Conservation (phyloP, 108 stramenopile species). For the Schizochytrium sp. region DNA sequence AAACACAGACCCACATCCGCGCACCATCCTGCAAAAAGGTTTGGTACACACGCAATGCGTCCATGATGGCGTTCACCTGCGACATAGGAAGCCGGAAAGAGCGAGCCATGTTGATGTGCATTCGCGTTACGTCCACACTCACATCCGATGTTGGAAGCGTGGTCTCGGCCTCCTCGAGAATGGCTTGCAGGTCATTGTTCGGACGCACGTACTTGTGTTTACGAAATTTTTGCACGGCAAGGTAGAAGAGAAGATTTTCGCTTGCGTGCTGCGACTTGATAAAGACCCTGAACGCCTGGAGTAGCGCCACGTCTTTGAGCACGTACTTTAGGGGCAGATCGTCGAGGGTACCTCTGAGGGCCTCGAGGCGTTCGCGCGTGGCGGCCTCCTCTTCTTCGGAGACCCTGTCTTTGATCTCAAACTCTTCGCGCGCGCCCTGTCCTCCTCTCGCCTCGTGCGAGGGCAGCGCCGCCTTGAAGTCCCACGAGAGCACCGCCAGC, state of each 20-base stretch:
- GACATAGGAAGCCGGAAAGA: not conserved
- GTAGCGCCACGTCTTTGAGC: not conserved
- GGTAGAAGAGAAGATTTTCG: not conserved
- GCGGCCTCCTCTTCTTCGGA: not conserved
- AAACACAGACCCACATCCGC: not conserved
- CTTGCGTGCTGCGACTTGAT: not conserved
- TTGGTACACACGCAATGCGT: not conserved
- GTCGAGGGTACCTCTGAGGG: not conserved
- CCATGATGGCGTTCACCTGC: not conserved
- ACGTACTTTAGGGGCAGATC: not conserved
- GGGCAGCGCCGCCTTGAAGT: too few species aligned
- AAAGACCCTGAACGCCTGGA: not conserved
- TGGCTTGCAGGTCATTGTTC: not conserved
- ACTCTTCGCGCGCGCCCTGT: too few species aligned
- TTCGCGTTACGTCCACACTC: not conserved
- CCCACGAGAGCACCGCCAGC: too few species aligned
- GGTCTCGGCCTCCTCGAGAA: not conserved
- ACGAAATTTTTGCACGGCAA: not conserved
- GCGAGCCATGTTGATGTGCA: conserved; percentile 14
- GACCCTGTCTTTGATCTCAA: too few species aligned
- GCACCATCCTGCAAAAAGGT: conserved; percentile 7
- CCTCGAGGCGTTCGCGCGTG: not conserved
- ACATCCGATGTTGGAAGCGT: not conserved
- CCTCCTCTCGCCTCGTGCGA: too few species aligned
- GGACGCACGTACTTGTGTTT: not conserved